Percentiles rank a stretch among this genome's conserved stretches.
These are phyloP conservation scores for Metrosideros polymorpha DNA, from an alignment of 441 rosid genomes.

Conservation along the genomic window DNA sequence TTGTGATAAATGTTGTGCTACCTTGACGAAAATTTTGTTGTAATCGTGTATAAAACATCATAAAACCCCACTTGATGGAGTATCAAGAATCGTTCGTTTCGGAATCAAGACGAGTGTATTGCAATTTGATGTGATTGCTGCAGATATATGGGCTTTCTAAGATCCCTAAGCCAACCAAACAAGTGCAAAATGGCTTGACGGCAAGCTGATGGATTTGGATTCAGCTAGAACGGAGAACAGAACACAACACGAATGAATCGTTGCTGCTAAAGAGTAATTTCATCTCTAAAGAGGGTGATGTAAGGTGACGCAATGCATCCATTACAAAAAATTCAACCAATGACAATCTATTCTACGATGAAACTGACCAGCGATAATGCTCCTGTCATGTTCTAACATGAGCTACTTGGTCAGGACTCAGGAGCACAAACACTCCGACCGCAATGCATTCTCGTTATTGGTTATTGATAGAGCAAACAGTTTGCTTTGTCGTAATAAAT, in stretches of 20 bases:
- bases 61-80: too few species aligned
- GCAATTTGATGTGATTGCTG: background rate
- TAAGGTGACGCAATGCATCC: too few species aligned
- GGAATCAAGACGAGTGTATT: background rate
- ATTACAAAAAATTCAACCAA: background rate
- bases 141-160: background rate
- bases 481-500: background rate
- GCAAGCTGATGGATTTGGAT: too few species aligned
- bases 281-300: background rate
- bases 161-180: background rate
- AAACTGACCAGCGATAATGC: too few species aligned
- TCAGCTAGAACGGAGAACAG: background rate
- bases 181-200: background rate
- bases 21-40: too few species aligned
- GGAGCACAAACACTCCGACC: too few species aligned
- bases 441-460: too few species aligned
- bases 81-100: background rate
- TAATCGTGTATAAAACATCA: too few species aligned
- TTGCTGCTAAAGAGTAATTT: background rate
- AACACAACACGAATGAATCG: background rate
- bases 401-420: too few species aligned
- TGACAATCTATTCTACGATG: background rate
- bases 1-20: background rate
- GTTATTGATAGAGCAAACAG: background rate
- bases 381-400: too few species aligned